phyloP scores from a whole-genome alignment of 192 early-diverging fungal species.

The Podila epigama region DNA sequence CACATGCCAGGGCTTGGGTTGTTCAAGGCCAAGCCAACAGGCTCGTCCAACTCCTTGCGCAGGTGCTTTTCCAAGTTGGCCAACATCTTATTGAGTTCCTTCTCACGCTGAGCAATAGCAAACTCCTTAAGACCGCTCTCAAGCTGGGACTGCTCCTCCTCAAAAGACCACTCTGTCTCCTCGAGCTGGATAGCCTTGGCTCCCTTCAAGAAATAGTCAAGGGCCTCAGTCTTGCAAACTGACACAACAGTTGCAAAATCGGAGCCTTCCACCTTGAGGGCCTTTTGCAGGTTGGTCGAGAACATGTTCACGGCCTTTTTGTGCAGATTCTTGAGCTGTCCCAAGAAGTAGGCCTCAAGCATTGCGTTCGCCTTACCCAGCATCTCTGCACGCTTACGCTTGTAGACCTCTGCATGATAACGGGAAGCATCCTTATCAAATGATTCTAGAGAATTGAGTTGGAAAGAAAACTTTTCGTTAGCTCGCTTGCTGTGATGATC shows the following conservation, averaged over 20 bases:
- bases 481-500: not conserved
- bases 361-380: constrained; percentile 76
- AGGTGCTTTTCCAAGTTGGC: constrained; percentile 67
- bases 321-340: constrained; percentile 89
- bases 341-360: constrained; percentile 80
- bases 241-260: constrained; percentile 74
- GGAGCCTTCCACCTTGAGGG: constrained; percentile 59
- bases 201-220: constrained; percentile 56
- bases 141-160: constrained; percentile 65
- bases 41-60: constrained; percentile 70
- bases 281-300: constrained; percentile 59
- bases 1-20: constrained; percentile 75
- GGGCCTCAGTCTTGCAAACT: constrained; percentile 48
- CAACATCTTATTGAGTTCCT: constrained; percentile 73
- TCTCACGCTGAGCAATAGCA: constrained; percentile 61
- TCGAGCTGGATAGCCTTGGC: constrained; percentile 66
- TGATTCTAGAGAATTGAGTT: constrained; percentile 42
- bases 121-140: constrained; percentile 68
- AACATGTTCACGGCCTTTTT: constrained; percentile 77
- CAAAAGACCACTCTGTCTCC: constrained; percentile 76
- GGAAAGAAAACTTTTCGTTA: not conserved
- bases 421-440: constrained; percentile 93
- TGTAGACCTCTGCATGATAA: constrained; percentile 89
- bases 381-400: constrained; percentile 86
- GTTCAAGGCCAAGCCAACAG: constrained; percentile 73